phyloP scores from a whole-genome alignment of 345 rosid genomes.

The Moricandia moricandioides region DNA sequence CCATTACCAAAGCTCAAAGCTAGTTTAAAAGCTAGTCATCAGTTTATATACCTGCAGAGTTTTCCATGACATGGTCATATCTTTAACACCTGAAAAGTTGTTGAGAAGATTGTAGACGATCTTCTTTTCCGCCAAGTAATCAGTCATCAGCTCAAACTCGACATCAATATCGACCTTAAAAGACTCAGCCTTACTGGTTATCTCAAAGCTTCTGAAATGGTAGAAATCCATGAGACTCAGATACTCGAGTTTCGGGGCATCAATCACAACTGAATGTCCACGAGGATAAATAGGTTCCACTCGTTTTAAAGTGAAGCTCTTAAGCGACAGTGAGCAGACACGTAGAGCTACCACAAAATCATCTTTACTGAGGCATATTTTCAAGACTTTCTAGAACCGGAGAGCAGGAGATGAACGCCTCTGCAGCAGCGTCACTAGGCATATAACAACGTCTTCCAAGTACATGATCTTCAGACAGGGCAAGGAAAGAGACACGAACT shows the following conservation, averaged over 20 bases:
- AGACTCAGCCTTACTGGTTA: conserved; percentile 3
- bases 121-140: neutral
- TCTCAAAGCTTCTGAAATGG: neutral
- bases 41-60: neutral
- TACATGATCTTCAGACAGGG: conserved; percentile 7
- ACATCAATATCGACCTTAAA: neutral
- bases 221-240: neutral
- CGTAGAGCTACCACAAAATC: neutral
- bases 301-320: neutral
- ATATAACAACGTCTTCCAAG: neutral
- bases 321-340: conserved; percentile 5
- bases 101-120: neutral
- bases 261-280: neutral
- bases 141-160: neutral
- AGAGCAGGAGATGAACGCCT: neutral
- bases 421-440: neutral
- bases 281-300: neutral
- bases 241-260: conserved; percentile 7
- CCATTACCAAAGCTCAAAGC: neutral
- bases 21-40: neutral
- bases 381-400: conserved; percentile 4
- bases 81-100: neutral
- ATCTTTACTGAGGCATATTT: neutral
- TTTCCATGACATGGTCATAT: neutral
- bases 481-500: neutral